These are phyloP conservation scores for Cordyceps cicadae DNA, from an alignment of 2,329 filamentous ascomycete genomes.

Conservation along the genomic window DNA sequence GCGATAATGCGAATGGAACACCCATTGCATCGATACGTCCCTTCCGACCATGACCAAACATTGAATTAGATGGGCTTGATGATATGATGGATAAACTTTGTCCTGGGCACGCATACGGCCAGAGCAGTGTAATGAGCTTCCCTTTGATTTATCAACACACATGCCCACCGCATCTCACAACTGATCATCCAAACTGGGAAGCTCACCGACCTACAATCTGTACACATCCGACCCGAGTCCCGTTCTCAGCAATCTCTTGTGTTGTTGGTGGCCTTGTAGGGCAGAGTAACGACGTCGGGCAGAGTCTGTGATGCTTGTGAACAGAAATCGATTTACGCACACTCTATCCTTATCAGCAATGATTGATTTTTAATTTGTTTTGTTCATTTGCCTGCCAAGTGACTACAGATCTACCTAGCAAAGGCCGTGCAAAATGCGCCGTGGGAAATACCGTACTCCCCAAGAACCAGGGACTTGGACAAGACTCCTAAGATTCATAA, in stretches of 20 bases:
- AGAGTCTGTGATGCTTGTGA: background rate
- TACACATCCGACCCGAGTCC: no score
- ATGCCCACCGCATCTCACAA: background rate
- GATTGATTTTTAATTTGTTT: background rate
- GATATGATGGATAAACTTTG: background rate
- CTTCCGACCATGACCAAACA: no score
- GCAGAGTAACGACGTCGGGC: no score
- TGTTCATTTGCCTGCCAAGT: slow-evolving; percentile 10
- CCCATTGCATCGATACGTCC: no score
- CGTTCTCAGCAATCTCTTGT: no score
- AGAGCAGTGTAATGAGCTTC: background rate
- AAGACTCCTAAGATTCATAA: background rate
- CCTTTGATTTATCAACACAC: background rate
- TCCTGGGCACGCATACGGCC: background rate
- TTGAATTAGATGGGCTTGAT: no score
- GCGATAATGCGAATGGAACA: no score
- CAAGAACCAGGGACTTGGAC: background rate
- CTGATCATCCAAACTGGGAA: no score
- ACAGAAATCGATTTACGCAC: background rate
- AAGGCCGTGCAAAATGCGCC: slow-evolving; percentile 13
- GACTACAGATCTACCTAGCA: slow-evolving; percentile 7
- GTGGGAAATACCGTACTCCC: background rate
- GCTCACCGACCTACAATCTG: no score
- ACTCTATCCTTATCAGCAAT: background rate
- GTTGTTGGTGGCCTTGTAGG: no score